Conservation (phyloP, 2,329 filamentous ascomycete genomes). For the Cryoendolithus antarcticus region DNA sequence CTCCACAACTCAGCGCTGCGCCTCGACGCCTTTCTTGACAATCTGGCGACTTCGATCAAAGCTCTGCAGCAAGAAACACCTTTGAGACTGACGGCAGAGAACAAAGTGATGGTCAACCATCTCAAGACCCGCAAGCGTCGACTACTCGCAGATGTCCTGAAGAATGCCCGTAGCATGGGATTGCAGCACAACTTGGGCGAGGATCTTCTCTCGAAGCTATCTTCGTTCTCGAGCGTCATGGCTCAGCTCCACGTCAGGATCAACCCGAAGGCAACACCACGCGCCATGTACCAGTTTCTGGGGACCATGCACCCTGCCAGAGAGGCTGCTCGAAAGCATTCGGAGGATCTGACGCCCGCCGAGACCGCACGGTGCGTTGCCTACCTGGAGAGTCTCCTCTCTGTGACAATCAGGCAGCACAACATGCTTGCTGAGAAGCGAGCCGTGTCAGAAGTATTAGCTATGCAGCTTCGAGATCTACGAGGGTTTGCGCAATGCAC, state of each 20-base stretch:
- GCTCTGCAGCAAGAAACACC: slow-evolving; percentile 79
- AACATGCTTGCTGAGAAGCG: background rate
- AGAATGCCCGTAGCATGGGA: slow-evolving; percentile 76
- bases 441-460: too few species aligned
- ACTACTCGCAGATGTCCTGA: slow-evolving; percentile 78
- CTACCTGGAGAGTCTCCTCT: slow-evolving; percentile 74
- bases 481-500: too few species aligned
- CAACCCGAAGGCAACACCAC: slow-evolving; percentile 40
- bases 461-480: too few species aligned
- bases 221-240: slow-evolving; percentile 8
- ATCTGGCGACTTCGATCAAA: slow-evolving; percentile 54
- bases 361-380: slow-evolving; percentile 70
- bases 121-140: slow-evolving; percentile 84
- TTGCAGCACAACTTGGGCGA: slow-evolving; percentile 70
- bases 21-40: slow-evolving; percentile 56
- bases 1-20: slow-evolving; percentile 21
- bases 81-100: slow-evolving; percentile 68
- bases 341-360: slow-evolving; percentile 69
- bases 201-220: slow-evolving; percentile 59
- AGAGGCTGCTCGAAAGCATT: slow-evolving; percentile 57
- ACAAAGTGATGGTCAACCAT: slow-evolving; percentile 71
- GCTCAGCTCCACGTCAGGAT: slow-evolving; percentile 7
- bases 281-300: slow-evolving; percentile 67
- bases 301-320: slow-evolving; percentile 60
- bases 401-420: slow-evolving; percentile 21